These are phyloP conservation scores for Penicillium olsonii DNA, from an alignment of 2,329 filamentous ascomycete genomes.

Conservation along the genomic window DNA sequence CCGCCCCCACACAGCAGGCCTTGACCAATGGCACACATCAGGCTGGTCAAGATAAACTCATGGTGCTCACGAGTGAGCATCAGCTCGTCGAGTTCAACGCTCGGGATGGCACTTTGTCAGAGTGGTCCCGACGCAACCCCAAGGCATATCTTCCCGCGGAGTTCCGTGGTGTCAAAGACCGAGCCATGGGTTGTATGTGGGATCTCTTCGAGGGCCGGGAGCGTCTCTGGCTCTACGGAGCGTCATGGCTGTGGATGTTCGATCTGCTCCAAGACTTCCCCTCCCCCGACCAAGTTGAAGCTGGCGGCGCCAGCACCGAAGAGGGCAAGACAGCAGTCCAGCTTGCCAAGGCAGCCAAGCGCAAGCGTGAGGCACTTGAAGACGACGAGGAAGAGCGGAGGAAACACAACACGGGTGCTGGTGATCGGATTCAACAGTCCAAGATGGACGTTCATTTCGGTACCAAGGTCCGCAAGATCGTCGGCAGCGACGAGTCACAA, in stretches of 20 bases:
- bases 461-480: conserved; percentile 52
- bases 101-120: conserved; percentile 71
- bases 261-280: conserved; percentile 73
- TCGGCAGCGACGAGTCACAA: conserved; percentile 39
- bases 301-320: conserved; percentile 26
- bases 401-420: conserved; percentile 57
- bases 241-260: conserved; percentile 88
- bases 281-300: conserved; percentile 33
- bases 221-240: conserved; percentile 84
- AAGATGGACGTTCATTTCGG: conserved; percentile 48
- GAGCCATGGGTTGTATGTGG: conserved; percentile 84
- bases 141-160: conserved; percentile 71
- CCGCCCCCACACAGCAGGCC: conserved; percentile 17
- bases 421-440: conserved; percentile 51
- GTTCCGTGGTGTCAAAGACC: conserved; percentile 73
- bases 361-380: conserved; percentile 43
- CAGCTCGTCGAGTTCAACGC: conserved; percentile 79
- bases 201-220: conserved; percentile 60
- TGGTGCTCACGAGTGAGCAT: conserved; percentile 64
- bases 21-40: conserved; percentile 39
- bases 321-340: conserved; percentile 24
- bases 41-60: conserved; percentile 56
- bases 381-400: conserved; percentile 45
- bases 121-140: conserved; percentile 85
- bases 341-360: conserved; percentile 36